Evolutionary conservation across 2,329 filamentous ascomycete species (phyloP), one percentile per base, ranked within the genome.

Genomic region (Cercospora zeina): DNA sequence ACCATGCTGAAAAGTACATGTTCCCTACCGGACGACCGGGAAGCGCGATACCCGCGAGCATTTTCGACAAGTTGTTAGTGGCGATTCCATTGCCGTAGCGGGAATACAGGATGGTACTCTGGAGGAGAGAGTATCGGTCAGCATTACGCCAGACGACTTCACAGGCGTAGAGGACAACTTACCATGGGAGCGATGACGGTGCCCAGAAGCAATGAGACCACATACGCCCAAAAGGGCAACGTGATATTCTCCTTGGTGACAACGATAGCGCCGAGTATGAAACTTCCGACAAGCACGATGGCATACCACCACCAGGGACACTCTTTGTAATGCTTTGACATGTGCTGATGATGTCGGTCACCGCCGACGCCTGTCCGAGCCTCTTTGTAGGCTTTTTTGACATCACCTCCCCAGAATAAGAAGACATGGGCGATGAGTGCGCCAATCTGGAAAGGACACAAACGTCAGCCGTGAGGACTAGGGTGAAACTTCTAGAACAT

Each of bases 1-100:
- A 85, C 82, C 82, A 85, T 10, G 80, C 79, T 7, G 83, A 80
- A 68, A 85, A 85, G 70, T 84, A 85, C 80, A 85, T 82, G 70
- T 85, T 85, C 2, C 81, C 82, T 4, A 85, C 67, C 0, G 82
- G 82, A 1, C 79, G 78, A 1, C 77, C 80, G 1, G 82, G 82
- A 2, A 84, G 65, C 61, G 82, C 72, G 2, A 83, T 73, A 55
- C 83, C 83, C 0, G 78, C 83, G 53, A 85, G 62, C 82, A 85
- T 83, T 65, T 85, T 84, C 19, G 82, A 85, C 39, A 86, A 62
- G 60, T 85, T 83, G 68, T 85, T 85, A 2, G 83, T 85, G 7
- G 82, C 81, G 34, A 85, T 84, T 11, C 83, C 83, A 50, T 82
- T 85, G 9, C 83, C 83, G 0, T 85, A 66, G 11, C 63, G 47